Evolutionary conservation across 1,139 yeast species (phyloP).

Genomic region (Zygosaccharomyces pseudobailii): DNA sequence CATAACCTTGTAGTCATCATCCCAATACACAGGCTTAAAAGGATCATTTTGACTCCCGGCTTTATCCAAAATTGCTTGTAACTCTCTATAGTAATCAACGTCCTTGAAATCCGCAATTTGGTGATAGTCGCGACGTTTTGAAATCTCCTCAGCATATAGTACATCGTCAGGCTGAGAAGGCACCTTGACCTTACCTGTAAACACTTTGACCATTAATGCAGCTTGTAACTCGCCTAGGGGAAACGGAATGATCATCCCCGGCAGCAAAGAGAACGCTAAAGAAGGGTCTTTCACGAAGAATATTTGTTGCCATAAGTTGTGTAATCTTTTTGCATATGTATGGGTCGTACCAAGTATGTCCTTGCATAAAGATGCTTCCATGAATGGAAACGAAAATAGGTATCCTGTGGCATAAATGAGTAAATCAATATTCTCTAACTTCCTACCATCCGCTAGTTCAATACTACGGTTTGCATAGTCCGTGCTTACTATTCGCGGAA

Average conservation of each 20-base stretch:
- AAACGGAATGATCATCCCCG: conserved; percentile 53
- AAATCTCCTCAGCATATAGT: conserved; percentile 6
- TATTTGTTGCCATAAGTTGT: conserved; percentile 49
- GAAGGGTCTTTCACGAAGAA: conserved; percentile 53
- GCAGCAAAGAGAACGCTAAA: conserved; percentile 49
- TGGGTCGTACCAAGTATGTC: conserved; percentile 39
- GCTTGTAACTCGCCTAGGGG: conserved; percentile 58
- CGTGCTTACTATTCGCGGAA: conserved; percentile 34
- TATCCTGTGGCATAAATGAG: conserved; percentile 67
- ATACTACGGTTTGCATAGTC: conserved; percentile 35
- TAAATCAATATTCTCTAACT: conserved; percentile 40
- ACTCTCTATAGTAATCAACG: conserved; percentile 21
- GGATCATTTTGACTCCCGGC: conserved; percentile 14
- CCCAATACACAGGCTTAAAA: conserved; percentile 25
- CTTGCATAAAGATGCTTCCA: conserved; percentile 30
- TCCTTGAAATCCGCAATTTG: conserved; percentile 15
- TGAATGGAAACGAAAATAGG: conserved; percentile 48
- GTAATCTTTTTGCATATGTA: conserved; percentile 41
- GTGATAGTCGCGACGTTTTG: conserved; percentile 10
- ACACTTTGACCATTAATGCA: conserved; percentile 50
- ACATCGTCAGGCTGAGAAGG: conserved; percentile 34
- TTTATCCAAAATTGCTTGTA: conserved; percentile 19
- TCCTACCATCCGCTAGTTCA: conserved; percentile 38
- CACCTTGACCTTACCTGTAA: conserved; percentile 43
- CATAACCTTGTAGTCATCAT: conserved; percentile 10